These are phyloP conservation scores for Talaromyces adpressus DNA, from an alignment of 495 filamentous ascomycete species.

Conservation along the genomic window DNA sequence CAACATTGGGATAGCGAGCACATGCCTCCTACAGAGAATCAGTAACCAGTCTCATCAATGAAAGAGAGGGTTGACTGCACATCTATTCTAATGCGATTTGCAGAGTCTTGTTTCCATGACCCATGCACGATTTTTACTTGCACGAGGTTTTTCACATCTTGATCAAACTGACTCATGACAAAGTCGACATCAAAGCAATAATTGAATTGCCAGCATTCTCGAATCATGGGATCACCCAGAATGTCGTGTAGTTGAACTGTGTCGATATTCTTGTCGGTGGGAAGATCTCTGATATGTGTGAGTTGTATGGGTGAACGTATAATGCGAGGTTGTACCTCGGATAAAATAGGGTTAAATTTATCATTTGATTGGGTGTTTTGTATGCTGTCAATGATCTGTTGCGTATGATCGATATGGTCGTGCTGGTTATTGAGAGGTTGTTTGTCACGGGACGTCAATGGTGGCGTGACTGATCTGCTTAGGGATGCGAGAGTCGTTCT, in stretches of 20 bases:
- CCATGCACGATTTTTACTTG: constrained; percentile 77
- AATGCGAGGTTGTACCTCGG: neutral
- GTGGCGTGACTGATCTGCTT: constrained; percentile 26
- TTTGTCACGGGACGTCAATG: constrained; percentile 13
- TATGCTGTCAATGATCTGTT: neutral
- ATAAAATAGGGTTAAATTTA: neutral
- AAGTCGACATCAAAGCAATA: constrained; percentile 80
- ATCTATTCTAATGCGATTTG: constrained; percentile 50
- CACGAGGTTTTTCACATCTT: constrained; percentile 57
- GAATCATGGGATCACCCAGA: constrained; percentile 73
- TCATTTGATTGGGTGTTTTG: neutral
- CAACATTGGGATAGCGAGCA: constrained; percentile 57
- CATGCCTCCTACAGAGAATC: constrained; percentile 44
- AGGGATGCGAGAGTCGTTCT: constrained; percentile 20
- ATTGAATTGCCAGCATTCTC: constrained; percentile 88
- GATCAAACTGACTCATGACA: constrained; percentile 60
- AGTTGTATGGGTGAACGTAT: constrained; percentile 66
- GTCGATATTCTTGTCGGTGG: constrained; percentile 54
- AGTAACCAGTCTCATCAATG: constrained; percentile 7
- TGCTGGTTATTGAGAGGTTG: neutral
- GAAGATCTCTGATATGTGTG: constrained; percentile 61
- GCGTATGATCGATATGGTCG: constrained; percentile 6
- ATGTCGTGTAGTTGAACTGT: constrained; percentile 63
- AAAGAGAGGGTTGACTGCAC: constrained; percentile 26
- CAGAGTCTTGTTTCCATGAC: constrained; percentile 74